A percentile compares a stretch with the other conserved stretches of the same genome.
phyloP scores from a whole-genome alignment of 805 yeast genomes.

The Priceomyces medius region DNA sequence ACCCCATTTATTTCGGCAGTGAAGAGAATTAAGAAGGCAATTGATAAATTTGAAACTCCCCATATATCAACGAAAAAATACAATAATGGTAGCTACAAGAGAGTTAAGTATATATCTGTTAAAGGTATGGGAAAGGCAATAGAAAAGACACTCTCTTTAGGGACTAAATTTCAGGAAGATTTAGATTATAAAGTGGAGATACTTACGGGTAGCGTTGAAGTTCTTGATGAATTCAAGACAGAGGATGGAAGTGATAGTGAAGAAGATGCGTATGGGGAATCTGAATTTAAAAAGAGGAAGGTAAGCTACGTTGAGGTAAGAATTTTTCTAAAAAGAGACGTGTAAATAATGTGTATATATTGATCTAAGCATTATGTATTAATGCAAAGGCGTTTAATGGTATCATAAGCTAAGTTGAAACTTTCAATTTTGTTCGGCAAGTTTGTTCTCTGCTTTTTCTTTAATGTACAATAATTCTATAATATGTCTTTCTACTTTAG shows the following conservation, averaged over 20 bases:
- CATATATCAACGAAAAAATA: slow-evolving; percentile 19
- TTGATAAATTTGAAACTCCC: slow-evolving; percentile 42
- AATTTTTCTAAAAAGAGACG: slow-evolving; percentile 33
- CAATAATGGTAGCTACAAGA: slow-evolving; percentile 36
- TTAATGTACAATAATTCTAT: slow-evolving; percentile 50
- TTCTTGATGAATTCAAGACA: slow-evolving; percentile 63
- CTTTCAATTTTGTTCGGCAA: background rate
- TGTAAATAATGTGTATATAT: background rate
- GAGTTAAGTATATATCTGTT: slow-evolving; percentile 49
- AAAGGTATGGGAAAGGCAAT: slow-evolving; percentile 75
- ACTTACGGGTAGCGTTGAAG: slow-evolving; percentile 62
- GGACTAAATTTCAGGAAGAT: slow-evolving; percentile 53
- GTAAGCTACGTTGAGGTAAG: slow-evolving; percentile 49
- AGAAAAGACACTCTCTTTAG: slow-evolving; percentile 62
- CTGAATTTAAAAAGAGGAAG: slow-evolving; percentile 39
- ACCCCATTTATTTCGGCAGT: slow-evolving; percentile 76
- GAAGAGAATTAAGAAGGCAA: slow-evolving; percentile 57
- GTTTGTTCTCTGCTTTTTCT: slow-evolving; percentile 14
- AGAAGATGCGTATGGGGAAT: slow-evolving; percentile 33
- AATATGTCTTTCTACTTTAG: slow-evolving; percentile 48
- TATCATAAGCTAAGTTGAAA: background rate
- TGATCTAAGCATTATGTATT: slow-evolving; percentile 18
- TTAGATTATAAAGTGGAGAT: slow-evolving; percentile 55
- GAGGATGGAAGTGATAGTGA: slow-evolving; percentile 1
- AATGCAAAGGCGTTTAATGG: too few species aligned